These are phyloP conservation scores for Fusarium pseudonygamai DNA, from an alignment of 2,329 filamentous ascomycete genomes.

Conservation along the genomic window DNA sequence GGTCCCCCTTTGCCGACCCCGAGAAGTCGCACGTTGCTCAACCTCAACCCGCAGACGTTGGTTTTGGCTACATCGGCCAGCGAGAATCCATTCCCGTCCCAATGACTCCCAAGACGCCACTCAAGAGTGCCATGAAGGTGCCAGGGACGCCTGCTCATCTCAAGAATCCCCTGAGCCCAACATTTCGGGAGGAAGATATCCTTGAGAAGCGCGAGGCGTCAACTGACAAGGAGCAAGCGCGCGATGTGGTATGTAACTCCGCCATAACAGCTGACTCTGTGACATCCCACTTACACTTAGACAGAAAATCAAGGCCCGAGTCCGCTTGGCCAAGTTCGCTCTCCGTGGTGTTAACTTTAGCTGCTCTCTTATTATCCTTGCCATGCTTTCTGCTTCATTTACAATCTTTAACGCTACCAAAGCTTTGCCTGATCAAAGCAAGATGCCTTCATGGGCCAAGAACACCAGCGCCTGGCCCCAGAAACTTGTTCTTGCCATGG, in stretches of 20 bases:
- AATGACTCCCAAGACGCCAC: slow-evolving; percentile 77
- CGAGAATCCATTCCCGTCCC: slow-evolving; percentile 68
- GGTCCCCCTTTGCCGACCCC: slow-evolving; percentile 68
- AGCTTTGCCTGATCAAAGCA: slow-evolving; percentile 76
- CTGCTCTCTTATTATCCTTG: slow-evolving; percentile 92
- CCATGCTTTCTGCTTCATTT: slow-evolving; percentile 89
- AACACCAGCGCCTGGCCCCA: slow-evolving; percentile 90
- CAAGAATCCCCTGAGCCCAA: slow-evolving; percentile 85
- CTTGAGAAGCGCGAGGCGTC: slow-evolving; percentile 84
- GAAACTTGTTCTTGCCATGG: slow-evolving; percentile 79
- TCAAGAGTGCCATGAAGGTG: slow-evolving; percentile 90
- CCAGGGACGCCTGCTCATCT: slow-evolving; percentile 83
- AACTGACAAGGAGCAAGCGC: slow-evolving; percentile 87
- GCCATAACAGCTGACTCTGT: neutral
- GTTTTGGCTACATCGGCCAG: slow-evolving; percentile 87
- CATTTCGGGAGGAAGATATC: slow-evolving; percentile 86
- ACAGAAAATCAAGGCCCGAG: slow-evolving; percentile 91
- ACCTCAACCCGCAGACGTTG: slow-evolving; percentile 83
- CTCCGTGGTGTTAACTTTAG: slow-evolving; percentile 97
- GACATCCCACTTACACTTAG: slow-evolving; percentile 40
- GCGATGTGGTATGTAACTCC: slow-evolving; percentile 77
- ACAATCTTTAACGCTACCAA: slow-evolving; percentile 92
- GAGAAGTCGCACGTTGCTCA: slow-evolving; percentile 65
- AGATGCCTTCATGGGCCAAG: slow-evolving; percentile 83
- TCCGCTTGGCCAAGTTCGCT: slow-evolving; percentile 92